Conservation (phyloP, 2,329 filamentous ascomycete species). For the Sporothrix euskadiensis region DNA sequence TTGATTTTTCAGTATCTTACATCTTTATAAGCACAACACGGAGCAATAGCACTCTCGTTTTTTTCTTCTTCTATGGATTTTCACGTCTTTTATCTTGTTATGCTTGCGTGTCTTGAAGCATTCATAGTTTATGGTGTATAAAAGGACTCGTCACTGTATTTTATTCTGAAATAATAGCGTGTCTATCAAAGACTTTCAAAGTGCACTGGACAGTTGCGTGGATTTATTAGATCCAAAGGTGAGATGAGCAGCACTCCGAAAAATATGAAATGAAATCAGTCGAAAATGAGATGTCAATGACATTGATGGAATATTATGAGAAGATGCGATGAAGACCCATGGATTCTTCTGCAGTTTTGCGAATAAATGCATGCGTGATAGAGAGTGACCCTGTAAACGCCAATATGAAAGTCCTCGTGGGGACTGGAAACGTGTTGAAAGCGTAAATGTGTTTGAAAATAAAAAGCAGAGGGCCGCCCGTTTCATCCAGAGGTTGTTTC, state of each 20-base stretch:
- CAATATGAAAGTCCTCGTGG: not conserved
- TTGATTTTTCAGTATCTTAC: not conserved
- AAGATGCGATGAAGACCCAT: not conserved
- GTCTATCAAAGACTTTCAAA: not conserved
- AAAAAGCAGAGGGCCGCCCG: slow-evolving; percentile 16
- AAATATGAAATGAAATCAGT: not conserved
- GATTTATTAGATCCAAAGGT: too few species aligned
- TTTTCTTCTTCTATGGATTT: not conserved
- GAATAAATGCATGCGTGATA: not conserved
- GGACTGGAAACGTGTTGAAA: not conserved
- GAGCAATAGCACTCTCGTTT: not conserved
- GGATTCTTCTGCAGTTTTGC: not conserved
- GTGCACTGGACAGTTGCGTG: too few species aligned
- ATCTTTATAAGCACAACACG: not conserved
- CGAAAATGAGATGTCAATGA: not conserved
- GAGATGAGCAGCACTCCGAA: too few species aligned
- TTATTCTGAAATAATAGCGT: not conserved
- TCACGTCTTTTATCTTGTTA: not conserved
- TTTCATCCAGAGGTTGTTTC: not conserved
- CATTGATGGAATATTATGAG: not conserved
- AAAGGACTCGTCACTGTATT: not conserved
- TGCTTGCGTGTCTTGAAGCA: not conserved
- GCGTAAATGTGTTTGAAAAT: not conserved
- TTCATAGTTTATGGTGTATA: not conserved
- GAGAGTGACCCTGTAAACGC: not conserved